Base-by-base conservation (phyloP, 306 rosid species). In the Cucumis cinereus region DNA sequence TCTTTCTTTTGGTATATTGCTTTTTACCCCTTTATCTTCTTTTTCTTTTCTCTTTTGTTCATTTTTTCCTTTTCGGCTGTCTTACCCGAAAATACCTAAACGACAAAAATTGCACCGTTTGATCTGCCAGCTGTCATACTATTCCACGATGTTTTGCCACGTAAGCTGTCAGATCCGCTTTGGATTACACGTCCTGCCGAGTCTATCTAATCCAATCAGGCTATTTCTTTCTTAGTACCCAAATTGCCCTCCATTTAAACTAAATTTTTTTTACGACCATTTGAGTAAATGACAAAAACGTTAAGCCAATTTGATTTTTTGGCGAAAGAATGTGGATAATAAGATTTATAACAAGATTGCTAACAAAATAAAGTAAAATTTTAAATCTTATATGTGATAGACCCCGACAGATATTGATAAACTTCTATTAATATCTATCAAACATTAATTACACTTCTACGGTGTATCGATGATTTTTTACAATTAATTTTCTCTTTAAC, bases 91-190 rank as follows among this genome's bases (percentile, higher is more conserved):
- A 28, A 38, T 38, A 8, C 14, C 19, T 8, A 40, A 74, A 59
- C 75, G 75, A 40, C 35, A 28, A 53, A 74, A 38, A 8, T 10
- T 17, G 41, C 28, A 23, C 73, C 30, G 62, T 71, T 79, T 28
- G 52, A 35, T 62, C n/a, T 40, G 79, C 63, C 53, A 61, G 63
- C 53, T n/a, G 74, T 67, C 74, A 20, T 41, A 6, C 19, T n/a
- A 40, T 41, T 22, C 35, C 13, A 30, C 35, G 6, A 0, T 6
- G 22, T 8, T 1, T 66, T 67, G 74, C 54, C 74, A 67, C 74
- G 74, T 67, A 22, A 33, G 49, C 9, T n/a, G n/a, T 67, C 73
- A 64, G 35, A n/a, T n/a, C n/a, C 74, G 52, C 74, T 40, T 67
- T 41, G 54, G 2, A 40, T 43, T 41, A 67, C 74, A 67, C 74